Evolutionary conservation across 768 basidiomycete genomes (phyloP).

Genomic region (Leucosporidium scottii): DNA sequence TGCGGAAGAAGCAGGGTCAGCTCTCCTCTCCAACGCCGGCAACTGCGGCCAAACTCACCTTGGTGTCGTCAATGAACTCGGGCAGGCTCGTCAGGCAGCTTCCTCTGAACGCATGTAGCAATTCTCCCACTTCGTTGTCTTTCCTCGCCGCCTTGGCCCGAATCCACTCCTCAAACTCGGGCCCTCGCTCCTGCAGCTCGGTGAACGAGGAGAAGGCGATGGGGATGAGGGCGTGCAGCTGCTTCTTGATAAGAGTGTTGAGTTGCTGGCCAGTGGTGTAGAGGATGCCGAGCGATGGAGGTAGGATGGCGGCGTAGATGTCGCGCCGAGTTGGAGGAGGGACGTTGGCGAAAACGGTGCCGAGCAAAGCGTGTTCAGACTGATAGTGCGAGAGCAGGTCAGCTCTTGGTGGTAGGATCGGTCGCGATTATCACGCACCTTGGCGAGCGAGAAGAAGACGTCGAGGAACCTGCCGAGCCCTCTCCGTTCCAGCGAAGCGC

Average conservation of each 20-base stretch:
- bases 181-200: conserved; percentile 23
- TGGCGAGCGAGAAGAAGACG: conserved; percentile 32
- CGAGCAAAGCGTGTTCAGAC: conserved; percentile 33
- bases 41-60: conserved; percentile 4
- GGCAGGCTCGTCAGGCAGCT: conserved; percentile 35
- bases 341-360: conserved; percentile 28
- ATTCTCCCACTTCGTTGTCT: conserved; percentile 36
- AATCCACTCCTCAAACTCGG: conserved; percentile 35
- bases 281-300: conserved; percentile 28
- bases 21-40: background rate
- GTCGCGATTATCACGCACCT: conserved; percentile 27
- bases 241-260: conserved; percentile 32
- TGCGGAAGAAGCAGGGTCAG: background rate
- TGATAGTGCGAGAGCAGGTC: background rate
- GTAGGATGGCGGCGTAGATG: conserved; percentile 30
- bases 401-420: no score
- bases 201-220: conserved; percentile 34
- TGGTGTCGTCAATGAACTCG: conserved; percentile 36
- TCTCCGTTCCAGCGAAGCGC: conserved; percentile 10
- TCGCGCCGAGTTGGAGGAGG: background rate
- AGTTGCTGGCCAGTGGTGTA: conserved; percentile 21
- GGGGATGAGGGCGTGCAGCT: conserved; percentile 26
- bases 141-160: conserved; percentile 28
- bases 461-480: conserved; percentile 31
- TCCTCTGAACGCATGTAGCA: conserved; percentile 34